Conservation (phyloP, 202 grass and related monocot genomes). For the Setaria italica region DNA sequence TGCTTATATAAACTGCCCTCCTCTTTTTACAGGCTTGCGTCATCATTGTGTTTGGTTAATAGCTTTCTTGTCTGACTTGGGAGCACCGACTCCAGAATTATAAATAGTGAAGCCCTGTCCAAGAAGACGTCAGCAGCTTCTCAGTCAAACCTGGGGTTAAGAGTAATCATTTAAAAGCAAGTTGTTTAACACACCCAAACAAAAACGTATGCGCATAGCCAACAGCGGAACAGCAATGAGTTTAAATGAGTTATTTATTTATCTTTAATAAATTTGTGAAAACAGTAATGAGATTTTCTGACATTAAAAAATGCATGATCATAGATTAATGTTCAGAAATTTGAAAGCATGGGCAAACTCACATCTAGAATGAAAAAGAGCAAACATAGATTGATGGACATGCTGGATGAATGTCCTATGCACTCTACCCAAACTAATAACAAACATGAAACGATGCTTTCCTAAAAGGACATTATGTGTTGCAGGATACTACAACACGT, state of each 20-base stretch:
- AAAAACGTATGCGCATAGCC: background rate
- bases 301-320: constrained; percentile 12
- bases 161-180: constrained; percentile 33
- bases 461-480: background rate
- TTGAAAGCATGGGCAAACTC: background rate
- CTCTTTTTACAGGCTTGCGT: constrained; percentile 56
- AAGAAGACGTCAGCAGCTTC: background rate
- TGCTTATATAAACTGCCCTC: constrained; percentile 52
- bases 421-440: background rate
- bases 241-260: background rate
- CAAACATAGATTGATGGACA: background rate
- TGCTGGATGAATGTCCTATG: background rate
- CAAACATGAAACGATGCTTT: background rate
- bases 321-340: background rate
- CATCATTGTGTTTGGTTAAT: constrained; percentile 46
- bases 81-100: constrained; percentile 28
- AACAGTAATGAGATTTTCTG: background rate
- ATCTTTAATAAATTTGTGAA: background rate
- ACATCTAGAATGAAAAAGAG: background rate
- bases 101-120: background rate
- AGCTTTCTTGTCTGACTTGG: constrained; percentile 21
- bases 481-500: background rate
- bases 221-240: background rate
- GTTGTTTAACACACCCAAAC: constrained; percentile 2
- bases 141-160: constrained; percentile 28